These are phyloP conservation scores for Sanghuangporus baumii DNA, from an alignment of 1,284 basidiomycete species.

Conservation along the genomic window DNA sequence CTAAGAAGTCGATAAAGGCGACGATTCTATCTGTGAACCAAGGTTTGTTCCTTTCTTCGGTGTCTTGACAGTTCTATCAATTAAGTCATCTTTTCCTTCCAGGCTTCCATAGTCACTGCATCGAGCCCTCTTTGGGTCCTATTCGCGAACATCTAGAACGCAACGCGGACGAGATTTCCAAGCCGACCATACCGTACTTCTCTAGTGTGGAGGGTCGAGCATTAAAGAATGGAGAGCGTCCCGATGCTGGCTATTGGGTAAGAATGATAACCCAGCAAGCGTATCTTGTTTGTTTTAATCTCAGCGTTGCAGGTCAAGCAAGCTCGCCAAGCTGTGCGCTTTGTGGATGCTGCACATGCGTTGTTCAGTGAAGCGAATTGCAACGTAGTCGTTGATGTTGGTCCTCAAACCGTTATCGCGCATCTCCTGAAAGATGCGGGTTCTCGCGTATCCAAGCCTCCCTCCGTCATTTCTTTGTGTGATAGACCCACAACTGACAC, in stretches of 20 bases:
- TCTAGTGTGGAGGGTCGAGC: slow-evolving; percentile 28
- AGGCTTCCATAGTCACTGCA: slow-evolving; percentile 33
- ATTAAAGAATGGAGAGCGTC: slow-evolving; percentile 18
- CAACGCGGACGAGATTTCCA: slow-evolving; percentile 19
- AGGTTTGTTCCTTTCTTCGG: slow-evolving; percentile 9
- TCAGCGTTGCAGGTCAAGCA: slow-evolving; percentile 26
- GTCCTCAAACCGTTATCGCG: slow-evolving; percentile 31
- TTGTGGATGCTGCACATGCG: slow-evolving; percentile 25
- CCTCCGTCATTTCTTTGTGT: slow-evolving; percentile 24
- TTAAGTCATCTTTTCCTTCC: background rate
- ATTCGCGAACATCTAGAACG: slow-evolving; percentile 27
- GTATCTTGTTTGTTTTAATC: background rate
- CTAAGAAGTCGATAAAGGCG: slow-evolving; percentile 26
- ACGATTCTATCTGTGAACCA: slow-evolving; percentile 30
- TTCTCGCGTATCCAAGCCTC: slow-evolving; percentile 19
- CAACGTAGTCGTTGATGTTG: slow-evolving; percentile 29
- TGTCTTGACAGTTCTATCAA: background rate
- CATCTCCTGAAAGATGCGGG: slow-evolving; percentile 27
- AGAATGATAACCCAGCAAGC: background rate
- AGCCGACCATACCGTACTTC: slow-evolving; percentile 26
- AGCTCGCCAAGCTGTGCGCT: slow-evolving; percentile 30
- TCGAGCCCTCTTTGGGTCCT: slow-evolving; percentile 25
- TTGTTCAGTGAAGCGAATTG: slow-evolving; percentile 21
- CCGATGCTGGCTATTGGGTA: slow-evolving; percentile 31
- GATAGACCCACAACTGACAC: slow-evolving; percentile 30